Evolutionary conservation across 23 red algal genomes (phyloP), one percentile per base, ranked within the genome.

Genomic region (Gracilariopsis chorda): DNA sequence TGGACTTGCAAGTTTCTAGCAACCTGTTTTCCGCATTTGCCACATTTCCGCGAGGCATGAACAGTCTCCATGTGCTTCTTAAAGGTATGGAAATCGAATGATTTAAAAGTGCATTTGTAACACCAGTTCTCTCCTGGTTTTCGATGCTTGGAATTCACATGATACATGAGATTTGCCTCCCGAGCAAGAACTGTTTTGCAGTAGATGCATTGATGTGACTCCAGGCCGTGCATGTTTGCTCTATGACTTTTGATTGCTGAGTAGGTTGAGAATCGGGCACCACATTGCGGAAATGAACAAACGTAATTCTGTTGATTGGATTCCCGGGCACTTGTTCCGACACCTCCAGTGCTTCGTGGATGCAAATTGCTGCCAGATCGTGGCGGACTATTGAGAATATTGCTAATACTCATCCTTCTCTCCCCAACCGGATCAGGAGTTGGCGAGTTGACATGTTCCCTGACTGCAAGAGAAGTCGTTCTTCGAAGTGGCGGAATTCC

Each of bases 111-210:
- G 20, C 67, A 73, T 73, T 73, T 73, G 28, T 73, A 46, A 24
- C 67, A 73, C 67, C 67, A 73, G 28, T 73, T 39, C 40, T 73
- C 67, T 25, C 67, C 67, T 3, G 67, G 10, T 34, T 27, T 46
- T 14, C 30, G 30, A 46, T 73, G 67, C 28, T 73, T 73, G 17
- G 67, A 73, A 46, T 73, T 73, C 16, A 73, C 67, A 12, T 73
- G 67, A 73, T 73, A 73, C 36, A 45, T 23, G 8, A 73, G 28
- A 73, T 73, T 73, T 7, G 67, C 67, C 13, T 73, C 67, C 11
- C 67, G 67, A 73, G 67, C 67, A 45, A 73, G 67, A 23, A 73
- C 67, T 20, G 67, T 73, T 73, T 46, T 73, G 14, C 67, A 73
- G 37, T 73, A 73, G 17, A 73, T 73, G 32, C 67, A 73, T 37